Evolutionary conservation across 1,284 basidiomycete genomes (phyloP).

Genomic region (Paramarasmius palmivorus): DNA sequence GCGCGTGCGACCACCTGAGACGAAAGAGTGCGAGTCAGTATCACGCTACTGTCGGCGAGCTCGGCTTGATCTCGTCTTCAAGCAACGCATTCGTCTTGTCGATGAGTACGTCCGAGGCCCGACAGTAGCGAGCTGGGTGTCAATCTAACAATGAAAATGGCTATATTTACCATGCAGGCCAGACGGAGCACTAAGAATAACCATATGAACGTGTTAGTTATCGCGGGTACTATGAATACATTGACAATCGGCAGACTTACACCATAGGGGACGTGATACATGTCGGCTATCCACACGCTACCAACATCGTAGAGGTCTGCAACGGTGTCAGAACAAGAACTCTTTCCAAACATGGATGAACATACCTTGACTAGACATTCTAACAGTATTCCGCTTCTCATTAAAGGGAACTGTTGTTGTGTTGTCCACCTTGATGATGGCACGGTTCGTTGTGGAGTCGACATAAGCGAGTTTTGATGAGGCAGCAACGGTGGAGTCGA

Average conservation of each 20-base stretch:
- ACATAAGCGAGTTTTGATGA: slow-evolving; percentile 61
- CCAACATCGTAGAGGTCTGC: slow-evolving; percentile 61
- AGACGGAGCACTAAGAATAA: slow-evolving; percentile 61
- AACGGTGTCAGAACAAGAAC: slow-evolving; percentile 40
- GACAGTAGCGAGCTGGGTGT: neutral
- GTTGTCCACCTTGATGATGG: slow-evolving; percentile 76
- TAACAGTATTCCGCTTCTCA: slow-evolving; percentile 70
- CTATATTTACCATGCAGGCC: slow-evolving; percentile 56
- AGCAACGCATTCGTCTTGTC: no score
- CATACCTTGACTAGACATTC: slow-evolving; percentile 21
- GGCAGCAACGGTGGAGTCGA: slow-evolving; percentile 49
- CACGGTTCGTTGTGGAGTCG: slow-evolving; percentile 54
- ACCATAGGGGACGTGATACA: slow-evolving; percentile 71
- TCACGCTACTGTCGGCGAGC: no score
- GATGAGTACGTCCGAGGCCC: neutral
- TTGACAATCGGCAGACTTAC: slow-evolving; percentile 31
- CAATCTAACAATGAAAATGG: no score
- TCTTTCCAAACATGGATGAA: no score
- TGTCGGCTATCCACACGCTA: slow-evolving; percentile 66
- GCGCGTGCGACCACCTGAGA: slow-evolving; percentile 57
- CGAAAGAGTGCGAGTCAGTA: neutral
- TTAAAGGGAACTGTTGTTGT: slow-evolving; percentile 55
- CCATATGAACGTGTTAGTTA: slow-evolving; percentile 6
- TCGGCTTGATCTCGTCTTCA: no score
- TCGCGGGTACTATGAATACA: neutral